Evolutionary conservation across 345 rosid genomes (phyloP), one percentile per base, ranked within the genome.

Genomic region (Populus ilicifolia): DNA sequence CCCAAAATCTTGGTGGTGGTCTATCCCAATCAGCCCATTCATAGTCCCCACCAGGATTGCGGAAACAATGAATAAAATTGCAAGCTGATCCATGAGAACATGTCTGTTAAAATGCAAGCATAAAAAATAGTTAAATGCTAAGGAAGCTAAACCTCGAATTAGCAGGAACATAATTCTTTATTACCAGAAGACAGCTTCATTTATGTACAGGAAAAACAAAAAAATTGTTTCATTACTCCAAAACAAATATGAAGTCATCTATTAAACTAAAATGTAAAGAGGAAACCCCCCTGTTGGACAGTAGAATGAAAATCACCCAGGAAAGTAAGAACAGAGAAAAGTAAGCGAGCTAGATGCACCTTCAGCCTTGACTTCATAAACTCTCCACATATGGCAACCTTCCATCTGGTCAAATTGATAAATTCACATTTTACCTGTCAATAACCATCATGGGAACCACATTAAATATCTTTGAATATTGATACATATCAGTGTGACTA

Each of bases 1-100:
- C 79, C 99, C 99, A 96, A 85, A 84, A 93, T 85, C 89, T 89
- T 39, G 99, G 98, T 69, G 98, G 94, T 78, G 93, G 94, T 84
- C 88, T 91, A 83, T 93, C 98, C 90, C 87, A 85, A 82, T 96
- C 97, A 76, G 99, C 97, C 99, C 99, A 96, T 80, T 93, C 96
- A 83, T 92, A 96, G 86, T 96, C 99, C 41, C 94, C 98, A 62
- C 99, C 98, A 33, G 99, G 99, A 81, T 96, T 96, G 75, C 89
- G 87, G 85, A 96, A 96, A 85, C 98, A 93, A 85, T 96, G 99
- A 50, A 96, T 88, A 78, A 96, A 96, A 85, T 96, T 96, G 93
- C 99, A 96, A 50, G 94, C 87, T 35, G 83, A 86, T 84, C 99
- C 99, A 80, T 79, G 98, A 76, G 99, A 93, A 81, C 98, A 96